phyloP scores from a whole-genome alignment of 116 monocot genomes.

The Posidonia oceanica region DNA sequence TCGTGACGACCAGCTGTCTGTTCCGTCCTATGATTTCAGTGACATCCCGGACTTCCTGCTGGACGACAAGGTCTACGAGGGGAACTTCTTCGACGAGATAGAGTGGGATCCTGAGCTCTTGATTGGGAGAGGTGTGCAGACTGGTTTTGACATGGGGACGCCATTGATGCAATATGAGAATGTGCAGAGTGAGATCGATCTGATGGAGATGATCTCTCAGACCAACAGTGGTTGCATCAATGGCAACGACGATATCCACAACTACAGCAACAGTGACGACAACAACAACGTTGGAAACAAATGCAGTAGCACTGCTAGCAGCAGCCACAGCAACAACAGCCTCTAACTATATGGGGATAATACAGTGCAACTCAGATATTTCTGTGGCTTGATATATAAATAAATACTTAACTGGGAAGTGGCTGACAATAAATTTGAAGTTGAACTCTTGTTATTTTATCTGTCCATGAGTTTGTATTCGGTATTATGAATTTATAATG shows the following conservation, averaged over 20 bases:
- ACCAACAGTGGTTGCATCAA: neutral
- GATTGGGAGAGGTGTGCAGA: neutral
- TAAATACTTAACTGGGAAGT: too few species aligned
- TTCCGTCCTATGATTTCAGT: neutral
- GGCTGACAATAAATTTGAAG: too few species aligned
- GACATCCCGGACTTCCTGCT: neutral
- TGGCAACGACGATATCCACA: neutral
- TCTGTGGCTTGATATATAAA: too few species aligned
- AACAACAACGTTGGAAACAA: neutral
- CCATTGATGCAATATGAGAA: neutral
- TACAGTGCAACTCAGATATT: too few species aligned
- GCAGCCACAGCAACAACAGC: neutral
- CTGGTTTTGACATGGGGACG: neutral
- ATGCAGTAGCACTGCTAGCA: neutral
- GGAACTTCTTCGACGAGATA: neutral
- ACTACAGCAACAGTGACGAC: too few species aligned
- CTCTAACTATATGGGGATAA: too few species aligned
- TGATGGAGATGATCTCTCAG: constrained; percentile 10
- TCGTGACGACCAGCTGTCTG: too few species aligned
- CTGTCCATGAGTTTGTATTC: too few species aligned
- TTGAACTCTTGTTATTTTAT: too few species aligned
- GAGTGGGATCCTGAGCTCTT: constrained; percentile 1
- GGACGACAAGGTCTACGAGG: neutral
- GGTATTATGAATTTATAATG: too few species aligned
- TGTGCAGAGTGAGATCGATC: constrained; percentile 5